These are phyloP conservation scores for Tillandsia fasciculata DNA, from an alignment of 176 grass and related monocot species.

Conservation along the genomic window DNA sequence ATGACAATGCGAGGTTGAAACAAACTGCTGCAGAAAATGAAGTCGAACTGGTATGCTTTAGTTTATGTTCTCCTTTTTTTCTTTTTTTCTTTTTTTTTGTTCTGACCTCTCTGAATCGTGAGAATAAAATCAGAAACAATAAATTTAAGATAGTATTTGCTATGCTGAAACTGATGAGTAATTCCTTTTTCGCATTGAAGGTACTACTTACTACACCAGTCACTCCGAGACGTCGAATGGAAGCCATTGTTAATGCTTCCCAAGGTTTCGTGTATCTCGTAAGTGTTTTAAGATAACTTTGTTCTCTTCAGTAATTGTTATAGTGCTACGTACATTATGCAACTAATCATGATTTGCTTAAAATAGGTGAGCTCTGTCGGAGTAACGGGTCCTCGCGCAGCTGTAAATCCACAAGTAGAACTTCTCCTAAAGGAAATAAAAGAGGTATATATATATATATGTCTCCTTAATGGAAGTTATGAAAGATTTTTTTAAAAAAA, in stretches of 20 bases:
- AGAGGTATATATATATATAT: background rate
- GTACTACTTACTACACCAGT: constrained; percentile 14
- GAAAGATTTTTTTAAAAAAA: background rate
- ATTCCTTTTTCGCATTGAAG: constrained; percentile 1
- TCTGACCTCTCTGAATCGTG: background rate
- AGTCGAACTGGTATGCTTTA: constrained; percentile 6
- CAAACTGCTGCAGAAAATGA: constrained; percentile 6
- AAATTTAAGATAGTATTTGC: no score
- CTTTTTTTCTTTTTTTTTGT: background rate
- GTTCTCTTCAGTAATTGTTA: background rate
- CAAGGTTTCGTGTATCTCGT: constrained; percentile 25
- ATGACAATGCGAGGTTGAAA: constrained; percentile 6
- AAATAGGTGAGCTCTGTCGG: constrained; percentile 15
- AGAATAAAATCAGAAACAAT: background rate
- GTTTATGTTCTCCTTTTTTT: background rate
- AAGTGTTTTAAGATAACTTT: background rate
- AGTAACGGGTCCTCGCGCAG: constrained; percentile 8
- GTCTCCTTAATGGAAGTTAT: background rate
- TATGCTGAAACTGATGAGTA: no score
- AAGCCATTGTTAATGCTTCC: constrained; percentile 18
- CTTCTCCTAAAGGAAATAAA: constrained; percentile 12
- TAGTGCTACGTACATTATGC: background rate
- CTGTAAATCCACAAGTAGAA: constrained; percentile 4
- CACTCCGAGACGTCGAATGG: background rate
- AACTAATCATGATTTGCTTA: background rate